phyloP scores from a whole-genome alignment of 768 basidiomycete genomes.

The Coprinopsis strossmayeri region DNA sequence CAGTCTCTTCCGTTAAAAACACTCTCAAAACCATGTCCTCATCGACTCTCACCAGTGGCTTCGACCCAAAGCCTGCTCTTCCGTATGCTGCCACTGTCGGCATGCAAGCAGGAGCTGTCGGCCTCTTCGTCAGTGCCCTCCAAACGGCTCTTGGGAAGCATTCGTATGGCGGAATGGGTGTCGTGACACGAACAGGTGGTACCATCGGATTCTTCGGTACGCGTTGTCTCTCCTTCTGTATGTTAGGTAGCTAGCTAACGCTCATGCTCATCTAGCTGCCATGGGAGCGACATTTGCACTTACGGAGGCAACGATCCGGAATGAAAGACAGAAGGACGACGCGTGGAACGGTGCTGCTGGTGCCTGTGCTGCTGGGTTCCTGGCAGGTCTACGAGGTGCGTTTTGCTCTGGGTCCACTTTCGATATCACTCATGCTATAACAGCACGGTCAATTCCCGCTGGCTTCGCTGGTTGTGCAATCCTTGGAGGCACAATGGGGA shows the following conservation, averaged over 20 bases:
- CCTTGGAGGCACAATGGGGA: slow-evolving; percentile 74
- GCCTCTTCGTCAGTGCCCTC: slow-evolving; percentile 57
- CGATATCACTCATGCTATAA: slow-evolving; percentile 10
- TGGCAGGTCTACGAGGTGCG: slow-evolving; percentile 80
- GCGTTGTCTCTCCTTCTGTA: slow-evolving; percentile 19
- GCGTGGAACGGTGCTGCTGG: slow-evolving; percentile 77
- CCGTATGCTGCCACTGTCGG: slow-evolving; percentile 50
- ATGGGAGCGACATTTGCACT: slow-evolving; percentile 85
- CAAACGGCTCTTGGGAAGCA: slow-evolving; percentile 81
- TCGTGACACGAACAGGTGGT: slow-evolving; percentile 81
- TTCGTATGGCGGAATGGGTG: slow-evolving; percentile 74
- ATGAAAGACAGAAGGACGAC: slow-evolving; percentile 74
- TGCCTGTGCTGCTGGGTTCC: slow-evolving; percentile 89
- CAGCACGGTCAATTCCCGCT: slow-evolving; percentile 80
- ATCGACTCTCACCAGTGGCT: slow-evolving; percentile 17
- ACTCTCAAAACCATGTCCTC: slow-evolving; percentile 26
- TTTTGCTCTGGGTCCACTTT: slow-evolving; percentile 10
- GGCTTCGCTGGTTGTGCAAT: slow-evolving; percentile 75
- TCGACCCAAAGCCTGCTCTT: slow-evolving; percentile 48
- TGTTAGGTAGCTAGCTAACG: neutral
- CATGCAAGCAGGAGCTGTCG: slow-evolving; percentile 60
- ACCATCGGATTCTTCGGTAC: slow-evolving; percentile 90
- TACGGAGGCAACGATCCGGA: slow-evolving; percentile 76
- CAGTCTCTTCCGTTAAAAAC: slow-evolving; percentile 23
- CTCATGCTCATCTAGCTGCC: slow-evolving; percentile 47